These are phyloP conservation scores for Coniosporium apollinis DNA, from an alignment of 495 filamentous ascomycete species.

Conservation along the genomic window DNA sequence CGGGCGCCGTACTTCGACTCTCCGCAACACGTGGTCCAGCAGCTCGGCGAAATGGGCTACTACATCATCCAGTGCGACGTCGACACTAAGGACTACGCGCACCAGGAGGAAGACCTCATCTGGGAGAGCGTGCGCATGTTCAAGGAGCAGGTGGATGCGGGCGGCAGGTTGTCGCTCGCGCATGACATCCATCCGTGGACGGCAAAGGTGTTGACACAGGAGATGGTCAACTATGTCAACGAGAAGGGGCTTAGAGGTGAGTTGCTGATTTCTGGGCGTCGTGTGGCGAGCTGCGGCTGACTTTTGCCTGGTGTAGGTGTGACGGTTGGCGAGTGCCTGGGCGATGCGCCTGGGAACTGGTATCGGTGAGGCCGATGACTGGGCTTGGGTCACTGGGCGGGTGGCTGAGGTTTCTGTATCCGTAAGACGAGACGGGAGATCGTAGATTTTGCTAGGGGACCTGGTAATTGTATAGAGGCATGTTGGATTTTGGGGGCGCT, in stretches of 20 bases:
- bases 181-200: slow-evolving; percentile 69
- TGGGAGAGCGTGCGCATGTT: slow-evolving; percentile 59
- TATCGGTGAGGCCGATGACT: too few relatives aligned
- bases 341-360: slow-evolving; percentile 54
- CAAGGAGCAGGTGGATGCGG: slow-evolving; percentile 34
- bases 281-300: too few relatives aligned
- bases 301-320: slow-evolving; percentile 47
- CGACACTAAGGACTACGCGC: slow-evolving; percentile 63
- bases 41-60: slow-evolving; percentile 52
- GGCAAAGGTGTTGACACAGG: slow-evolving; percentile 57
- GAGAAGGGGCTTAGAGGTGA: too few relatives aligned
- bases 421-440: too few relatives aligned
- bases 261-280: too few relatives aligned
- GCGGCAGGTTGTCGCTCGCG: slow-evolving; percentile 45
- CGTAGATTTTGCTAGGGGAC: too few relatives aligned
- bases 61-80: slow-evolving; percentile 61
- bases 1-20: slow-evolving; percentile 64
- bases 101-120: slow-evolving; percentile 41
- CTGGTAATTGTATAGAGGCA: too few relatives aligned
- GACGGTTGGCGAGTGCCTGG: slow-evolving; percentile 59
- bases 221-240: slow-evolving; percentile 45
- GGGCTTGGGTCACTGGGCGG: too few relatives aligned
- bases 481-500: too few relatives aligned
- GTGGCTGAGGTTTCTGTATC: too few relatives aligned
- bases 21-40: slow-evolving; percentile 37